Evolutionary conservation across 257 asterid species (phyloP).

Genomic region (Gentiana straminea): DNA sequence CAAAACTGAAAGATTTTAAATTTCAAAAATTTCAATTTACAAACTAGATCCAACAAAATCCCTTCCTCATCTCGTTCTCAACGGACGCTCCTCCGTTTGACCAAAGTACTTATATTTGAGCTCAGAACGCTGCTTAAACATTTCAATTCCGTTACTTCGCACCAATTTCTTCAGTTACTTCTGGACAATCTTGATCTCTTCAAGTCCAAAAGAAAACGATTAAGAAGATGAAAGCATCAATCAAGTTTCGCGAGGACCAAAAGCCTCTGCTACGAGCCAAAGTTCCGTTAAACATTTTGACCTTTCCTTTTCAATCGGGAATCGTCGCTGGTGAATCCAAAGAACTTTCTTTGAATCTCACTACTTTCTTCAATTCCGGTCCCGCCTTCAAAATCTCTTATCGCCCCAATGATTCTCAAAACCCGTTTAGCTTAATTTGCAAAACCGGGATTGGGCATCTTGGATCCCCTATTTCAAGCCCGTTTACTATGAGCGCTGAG

Average conservation of each 20-base stretch:
- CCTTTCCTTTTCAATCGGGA: constrained; percentile 77
- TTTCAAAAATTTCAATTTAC: not conserved
- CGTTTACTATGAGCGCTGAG: constrained; percentile 88
- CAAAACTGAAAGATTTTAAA: not conserved
- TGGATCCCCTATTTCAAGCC: constrained; percentile 78
- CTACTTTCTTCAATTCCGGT: constrained; percentile 61
- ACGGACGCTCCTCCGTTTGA: constrained; percentile 2
- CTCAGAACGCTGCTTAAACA: not conserved
- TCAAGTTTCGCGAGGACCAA: constrained; percentile 80
- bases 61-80: constrained; percentile 4
- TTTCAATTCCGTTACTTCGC: not conserved
- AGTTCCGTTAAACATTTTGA: constrained; percentile 61
- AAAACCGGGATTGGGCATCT: constrained; percentile 77
- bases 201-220: not conserved
- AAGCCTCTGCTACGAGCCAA: constrained; percentile 79
- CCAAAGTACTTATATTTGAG: not conserved
- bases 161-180: not conserved
- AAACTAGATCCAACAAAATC: not conserved
- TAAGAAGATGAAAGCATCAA: constrained; percentile 76
- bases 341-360: constrained; percentile 55
- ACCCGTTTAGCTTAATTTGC: constrained; percentile 70
- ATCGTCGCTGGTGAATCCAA: constrained; percentile 73
- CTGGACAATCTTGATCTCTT: not conserved
- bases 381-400: constrained; percentile 61
- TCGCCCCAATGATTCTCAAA: constrained; percentile 68